Percentiles rank a stretch among this genome's conserved stretches.
Evolutionary conservation across 2,329 filamentous ascomycete species (phyloP).

Genomic region (Aspergillus sojae): DNA sequence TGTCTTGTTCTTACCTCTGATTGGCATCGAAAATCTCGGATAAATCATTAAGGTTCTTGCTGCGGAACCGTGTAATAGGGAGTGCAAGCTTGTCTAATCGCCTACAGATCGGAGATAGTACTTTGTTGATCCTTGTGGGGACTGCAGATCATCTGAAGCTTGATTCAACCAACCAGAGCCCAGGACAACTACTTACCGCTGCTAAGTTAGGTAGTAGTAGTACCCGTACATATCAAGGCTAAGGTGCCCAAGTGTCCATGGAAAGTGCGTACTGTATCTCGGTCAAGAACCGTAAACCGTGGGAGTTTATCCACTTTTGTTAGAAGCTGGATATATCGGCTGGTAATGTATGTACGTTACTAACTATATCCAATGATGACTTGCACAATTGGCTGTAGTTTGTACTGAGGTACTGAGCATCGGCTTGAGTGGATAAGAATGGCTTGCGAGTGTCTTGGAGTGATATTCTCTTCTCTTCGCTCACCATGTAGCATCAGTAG

Average conservation of each 20-base stretch:
- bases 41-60: not conserved
- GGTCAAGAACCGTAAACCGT: not conserved
- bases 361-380: not conserved
- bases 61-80: not conserved
- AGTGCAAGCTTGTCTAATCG: not conserved
- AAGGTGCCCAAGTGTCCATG: not conserved
- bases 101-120: not conserved
- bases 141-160: slow-evolving; percentile 8
- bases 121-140: not conserved
- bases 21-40: not conserved
- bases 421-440: not conserved
- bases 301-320: not conserved
- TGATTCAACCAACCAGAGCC: not conserved
- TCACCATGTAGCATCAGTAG: not conserved
- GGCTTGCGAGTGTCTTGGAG: not conserved
- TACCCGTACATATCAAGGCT: not conserved
- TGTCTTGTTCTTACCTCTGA: not conserved
- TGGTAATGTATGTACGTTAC: not conserved
- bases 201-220: not conserved
- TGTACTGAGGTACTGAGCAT: not conserved
- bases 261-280: not conserved
- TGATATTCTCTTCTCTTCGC: not conserved
- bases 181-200: not conserved
- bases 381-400: not conserved
- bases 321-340: not conserved